A percentile compares a stretch with the other conserved stretches of the same genome.
Evolutionary conservation across 202 grass and related monocot genomes (phyloP).

Genomic region (Dendrocalamus latiflorus): DNA sequence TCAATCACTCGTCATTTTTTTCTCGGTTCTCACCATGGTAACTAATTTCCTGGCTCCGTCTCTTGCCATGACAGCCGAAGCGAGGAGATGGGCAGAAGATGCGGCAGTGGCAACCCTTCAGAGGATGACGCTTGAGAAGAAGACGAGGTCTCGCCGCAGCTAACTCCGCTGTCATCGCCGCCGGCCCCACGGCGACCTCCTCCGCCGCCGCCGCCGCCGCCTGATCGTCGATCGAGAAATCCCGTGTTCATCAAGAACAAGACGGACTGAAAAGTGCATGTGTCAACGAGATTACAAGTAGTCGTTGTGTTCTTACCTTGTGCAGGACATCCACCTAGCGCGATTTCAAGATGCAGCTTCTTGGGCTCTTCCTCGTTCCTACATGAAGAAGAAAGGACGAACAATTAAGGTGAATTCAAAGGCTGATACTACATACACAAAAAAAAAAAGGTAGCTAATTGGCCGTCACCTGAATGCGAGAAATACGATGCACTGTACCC

Average conservation of each 20-base stretch:
- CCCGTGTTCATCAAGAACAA: neutral
- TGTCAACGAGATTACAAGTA: neutral
- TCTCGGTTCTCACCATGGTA: neutral
- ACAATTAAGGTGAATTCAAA: neutral
- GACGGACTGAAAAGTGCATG: neutral
- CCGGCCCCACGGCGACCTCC: too few species aligned
- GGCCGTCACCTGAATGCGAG: slow-evolving; percentile 43
- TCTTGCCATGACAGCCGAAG: neutral
- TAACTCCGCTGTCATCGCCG: neutral
- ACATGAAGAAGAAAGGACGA: neutral
- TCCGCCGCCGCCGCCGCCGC: too few species aligned
- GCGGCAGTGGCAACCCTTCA: neutral
- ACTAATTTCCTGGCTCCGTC: neutral
- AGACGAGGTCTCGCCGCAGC: neutral
- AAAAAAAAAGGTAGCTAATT: neutral
- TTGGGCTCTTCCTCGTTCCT: slow-evolving; percentile 47
- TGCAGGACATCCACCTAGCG: slow-evolving; percentile 34
- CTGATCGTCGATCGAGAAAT: neutral
- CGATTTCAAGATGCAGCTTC: slow-evolving; percentile 59
- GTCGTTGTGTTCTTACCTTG: slow-evolving; percentile 23
- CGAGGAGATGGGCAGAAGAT: neutral
- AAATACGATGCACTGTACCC: slow-evolving; percentile 70
- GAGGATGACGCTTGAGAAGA: neutral
- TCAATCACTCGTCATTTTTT: neutral
- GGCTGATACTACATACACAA: too few species aligned